Evolutionary conservation across 2,329 filamentous ascomycete genomes (phyloP), one percentile per base, ranked within the genome.

Genomic region (Sphaceloma murrayae): DNA sequence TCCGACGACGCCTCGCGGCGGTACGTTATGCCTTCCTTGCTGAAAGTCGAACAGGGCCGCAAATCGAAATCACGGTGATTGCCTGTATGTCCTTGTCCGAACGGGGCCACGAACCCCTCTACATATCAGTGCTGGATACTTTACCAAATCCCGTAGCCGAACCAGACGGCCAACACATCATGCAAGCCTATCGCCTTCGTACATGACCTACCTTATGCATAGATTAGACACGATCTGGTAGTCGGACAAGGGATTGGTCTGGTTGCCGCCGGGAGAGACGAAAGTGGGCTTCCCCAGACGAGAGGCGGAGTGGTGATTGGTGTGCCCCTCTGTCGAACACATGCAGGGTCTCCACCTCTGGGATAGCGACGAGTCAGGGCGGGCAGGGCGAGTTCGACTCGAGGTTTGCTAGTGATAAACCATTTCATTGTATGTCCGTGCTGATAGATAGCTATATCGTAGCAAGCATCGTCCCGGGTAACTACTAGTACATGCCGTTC

Each of bases 161-260:
- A n/a, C n/a, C n/a, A n/a, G n/a, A n/a, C n/a, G 8, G 36, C 36
- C 36, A 40, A 19, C 36, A 14, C 36, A 40, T 40, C 36, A 5
- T n/a, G 24, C 36, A 40, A 18, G 34, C 3, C 14, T n/a, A 40
- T 4, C 17, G 9, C 8, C 13, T 16, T 14, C 36, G 27, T 27
- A 11, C 24, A 27, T 27, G 24, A 27, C 24, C n/a, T n/a, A n/a
- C n/a, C n/a, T n/a, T n/a, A n/a, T n/a, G n/a, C n/a, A 38, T 38
- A 40, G 36, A 18, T 30, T 9, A n/a, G 22, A 10, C 36, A 19
- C 36, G 21, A 16, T n/a, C 13, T 6, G 7, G 13, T 14, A 16
- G 3, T 9, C 14, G 14, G 13, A 26, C 22, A 17, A 11, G 16
- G 36, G 36, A 40, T 40, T 40, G 36, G 36, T 18, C 10, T 4